Base-by-base conservation (phyloP, 2,329 filamentous ascomycete species). In the Cladophialophora psammophila region DNA sequence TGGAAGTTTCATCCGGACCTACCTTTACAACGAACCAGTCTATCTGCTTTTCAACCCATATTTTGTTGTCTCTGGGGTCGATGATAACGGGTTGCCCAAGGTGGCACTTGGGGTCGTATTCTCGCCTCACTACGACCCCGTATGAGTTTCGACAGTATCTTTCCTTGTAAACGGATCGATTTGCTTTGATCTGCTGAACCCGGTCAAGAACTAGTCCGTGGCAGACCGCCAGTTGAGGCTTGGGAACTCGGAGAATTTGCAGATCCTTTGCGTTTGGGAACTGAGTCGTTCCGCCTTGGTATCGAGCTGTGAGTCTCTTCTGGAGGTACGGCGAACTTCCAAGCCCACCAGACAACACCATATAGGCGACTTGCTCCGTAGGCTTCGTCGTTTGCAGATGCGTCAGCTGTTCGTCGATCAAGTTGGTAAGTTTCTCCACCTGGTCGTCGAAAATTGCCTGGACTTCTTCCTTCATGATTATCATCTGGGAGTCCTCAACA, bases 121-220 rank as follows among this genome's bases (percentile, higher is more conserved):
- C 54, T 42, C 68, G 64, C 7, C 53, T 53, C 35, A 65, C 67
- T 18, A 71, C 59, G 7, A 73, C 64, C 4, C 71, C 71, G 57
- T 73, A 73, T 20, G 67, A 73, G 8, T 69, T 57, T 18, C 71
- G 69, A 55, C 71, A 72, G 53, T 69, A 73, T 34, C 68, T 56
- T 53, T 70, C 65, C 15, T 64, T 69, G 63, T 73, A 71, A 10
- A 73, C 63, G 5, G 57, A 50, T 9, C 45, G 52, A 2, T 66
- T 57, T 20, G 62, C 56, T 9, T 62, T 60, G 48, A 72, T 60
- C 12, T 67, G 63, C 38, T 73, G 71, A 10, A 12, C 10, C 10
- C 38, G 38, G 15, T 26, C 26, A 26, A 26, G 26, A 26, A 26
- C 26, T 26, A 26, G 26, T 26, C 26, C 26, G 26, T 26, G 26